Percentiles rank a stretch among this genome's conserved stretches.
Evolutionary conservation across 352 stramenopile species (phyloP).

Genomic region (Pythium pyrilobum): DNA sequence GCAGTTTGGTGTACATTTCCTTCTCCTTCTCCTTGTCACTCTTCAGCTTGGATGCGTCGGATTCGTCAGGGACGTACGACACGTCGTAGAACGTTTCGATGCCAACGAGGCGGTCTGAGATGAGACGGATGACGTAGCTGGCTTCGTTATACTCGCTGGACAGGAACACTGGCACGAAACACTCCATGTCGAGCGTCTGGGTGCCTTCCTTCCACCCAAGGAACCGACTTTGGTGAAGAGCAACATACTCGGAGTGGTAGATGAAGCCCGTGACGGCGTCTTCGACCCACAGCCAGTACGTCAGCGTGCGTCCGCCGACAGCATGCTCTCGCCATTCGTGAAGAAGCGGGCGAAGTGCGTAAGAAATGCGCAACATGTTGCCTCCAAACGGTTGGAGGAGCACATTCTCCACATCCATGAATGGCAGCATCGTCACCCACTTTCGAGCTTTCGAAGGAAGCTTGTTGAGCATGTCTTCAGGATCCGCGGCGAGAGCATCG

Average conservation of each 20-base stretch:
- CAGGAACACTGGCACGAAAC: constrained; percentile 96
- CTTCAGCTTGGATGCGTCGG: constrained; percentile 19
- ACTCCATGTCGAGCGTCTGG: constrained; percentile 85
- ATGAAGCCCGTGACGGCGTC: constrained; percentile 90
- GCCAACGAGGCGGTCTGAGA: constrained; percentile 97
- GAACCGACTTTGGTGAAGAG: constrained; percentile 79
- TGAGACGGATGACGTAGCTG: constrained; percentile 92
- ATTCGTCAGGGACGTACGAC: constrained; percentile 42
- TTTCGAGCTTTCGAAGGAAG: constrained; percentile 52
- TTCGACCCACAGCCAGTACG: constrained; percentile 98
- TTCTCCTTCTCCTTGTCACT: constrained; percentile 47
- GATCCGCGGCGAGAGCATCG: constrained; percentile 32
- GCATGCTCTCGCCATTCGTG: constrained; percentile 59
- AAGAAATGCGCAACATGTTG: constrained; percentile 91
- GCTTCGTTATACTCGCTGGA: constrained; percentile 78
- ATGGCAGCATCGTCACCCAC: constrained; percentile 59
- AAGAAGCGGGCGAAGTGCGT: constrained; percentile 70
- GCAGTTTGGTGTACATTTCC: constrained; percentile 82
- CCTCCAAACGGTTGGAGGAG: constrained; percentile 94
- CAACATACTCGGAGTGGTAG: constrained; percentile 92
- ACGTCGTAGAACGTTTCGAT: constrained; percentile 89
- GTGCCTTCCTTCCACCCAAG: constrained; percentile 59
- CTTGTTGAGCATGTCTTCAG: constrained; percentile 28
- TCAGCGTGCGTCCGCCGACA: constrained; percentile 49
- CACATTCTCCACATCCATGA: constrained; percentile 59